These are phyloP conservation scores for Senna tora DNA, from an alignment of 306 rosid genomes.

Conservation along the genomic window DNA sequence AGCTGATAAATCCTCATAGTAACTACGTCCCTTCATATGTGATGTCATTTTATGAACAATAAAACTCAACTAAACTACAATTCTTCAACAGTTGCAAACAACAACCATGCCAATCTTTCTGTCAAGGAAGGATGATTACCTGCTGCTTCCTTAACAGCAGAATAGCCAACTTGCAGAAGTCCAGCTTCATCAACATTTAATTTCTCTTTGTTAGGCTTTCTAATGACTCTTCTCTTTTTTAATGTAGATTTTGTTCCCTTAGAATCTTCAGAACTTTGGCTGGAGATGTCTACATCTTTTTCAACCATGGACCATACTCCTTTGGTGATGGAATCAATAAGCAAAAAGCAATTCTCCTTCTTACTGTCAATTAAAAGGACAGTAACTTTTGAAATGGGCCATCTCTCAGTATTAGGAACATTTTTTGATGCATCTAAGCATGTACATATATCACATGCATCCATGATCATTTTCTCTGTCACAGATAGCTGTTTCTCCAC, in stretches of 20 bases:
- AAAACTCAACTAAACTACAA: conserved; percentile 19
- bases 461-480: conserved; percentile 70
- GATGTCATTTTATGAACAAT: conserved; percentile 8
- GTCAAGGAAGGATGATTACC: conserved; percentile 51
- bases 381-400: conserved; percentile 80
- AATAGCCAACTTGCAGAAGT: conserved; percentile 64
- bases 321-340: conserved; percentile 51
- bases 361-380: conserved; percentile 66
- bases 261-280: conserved; percentile 47
- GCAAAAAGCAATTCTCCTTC: conserved; percentile 69
- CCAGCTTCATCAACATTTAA: conserved; percentile 45
- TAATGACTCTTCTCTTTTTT: conserved; percentile 55
- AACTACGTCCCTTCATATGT: conserved; percentile 11
- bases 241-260: conserved; percentile 34
- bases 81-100: conserved; percentile 25
- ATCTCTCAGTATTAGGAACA: conserved; percentile 61
- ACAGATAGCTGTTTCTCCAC: conserved; percentile 68
- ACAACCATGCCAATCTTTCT: background rate
- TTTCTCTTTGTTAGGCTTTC: conserved; percentile 53
- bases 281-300: conserved; percentile 49
- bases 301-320: conserved; percentile 84
- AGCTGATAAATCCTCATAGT: conserved; percentile 21
- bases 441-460: conserved; percentile 67
- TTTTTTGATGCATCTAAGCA: conserved; percentile 63
- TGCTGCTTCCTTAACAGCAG: conserved; percentile 69